Base-by-base conservation (phyloP, 345 rosid species). In the Passiflora organensis region DNA sequence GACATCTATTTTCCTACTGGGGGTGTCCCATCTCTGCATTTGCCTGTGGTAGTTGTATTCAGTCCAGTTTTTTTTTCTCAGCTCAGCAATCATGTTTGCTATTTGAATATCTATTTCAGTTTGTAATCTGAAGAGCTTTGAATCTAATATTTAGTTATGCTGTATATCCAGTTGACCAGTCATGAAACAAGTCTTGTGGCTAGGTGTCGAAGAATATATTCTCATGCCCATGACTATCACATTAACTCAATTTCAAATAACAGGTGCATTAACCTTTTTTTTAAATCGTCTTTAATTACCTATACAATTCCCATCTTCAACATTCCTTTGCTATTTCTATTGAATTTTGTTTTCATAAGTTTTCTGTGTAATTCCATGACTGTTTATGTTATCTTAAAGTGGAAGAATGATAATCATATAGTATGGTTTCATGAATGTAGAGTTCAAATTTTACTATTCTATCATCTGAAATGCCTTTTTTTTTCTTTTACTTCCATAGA, bases 41-140 rank as follows among this genome's bases (percentile, higher is more conserved):
- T 90, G 61, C 97, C 97, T 36, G 75, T 82, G 97, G 97, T 90
- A 90, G 79, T 86, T 81, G 79, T 82, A 71, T 75, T 78, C 46
- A 37, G 61, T 56, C 24, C 49, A 62, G 15, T 51, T 12, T 53
- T 51, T 37, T 59, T n/a, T 59, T 10, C 37, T 39, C 39, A 6
- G 36, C 32, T 55, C 43, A 51, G 6, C 43, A n/a, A 14, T 43
- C 32, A 19, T 24, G 25, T 39, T 39, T 10, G n/a, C 3, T 12
- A 4, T 15, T 13, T 39, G 48, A 51, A n/a, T n/a, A n/a, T n/a
- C n/a, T n/a, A n/a, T n/a, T n/a, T n/a, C 32, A 37, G 28, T 53
- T 6, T 53, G 41, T 45, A 24, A n/a, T n/a, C n/a, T n/a, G n/a
- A n/a, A n/a, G n/a, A n/a, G n/a, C n/a, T n/a, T n/a, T n/a, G n/a